Evolutionary conservation across 352 stramenopile genomes (phyloP).

Genomic region (Halophytophthora batemanensis): DNA sequence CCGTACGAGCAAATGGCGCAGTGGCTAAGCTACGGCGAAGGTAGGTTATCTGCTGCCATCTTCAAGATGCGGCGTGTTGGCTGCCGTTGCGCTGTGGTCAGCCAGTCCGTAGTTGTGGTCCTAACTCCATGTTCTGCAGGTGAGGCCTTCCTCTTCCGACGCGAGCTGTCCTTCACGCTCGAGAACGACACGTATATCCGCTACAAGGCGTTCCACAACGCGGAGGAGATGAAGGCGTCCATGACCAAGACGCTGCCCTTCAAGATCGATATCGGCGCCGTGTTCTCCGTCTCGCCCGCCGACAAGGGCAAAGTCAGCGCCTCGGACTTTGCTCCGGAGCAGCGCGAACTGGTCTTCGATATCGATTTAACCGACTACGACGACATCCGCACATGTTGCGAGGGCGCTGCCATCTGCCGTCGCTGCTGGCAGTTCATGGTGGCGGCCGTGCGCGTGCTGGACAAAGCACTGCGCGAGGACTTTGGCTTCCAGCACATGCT

Average conservation of each 20-base stretch:
- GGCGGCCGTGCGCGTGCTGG: conserved; percentile 95
- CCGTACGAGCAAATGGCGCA: conserved; percentile 83
- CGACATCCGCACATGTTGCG: conserved; percentile 96
- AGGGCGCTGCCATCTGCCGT: conserved; percentile 88
- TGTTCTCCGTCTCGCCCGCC: conserved; percentile 88
- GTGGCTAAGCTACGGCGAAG: conserved; percentile 81
- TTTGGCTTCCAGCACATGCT: conserved; percentile 98
- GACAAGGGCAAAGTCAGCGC: conserved; percentile 87
- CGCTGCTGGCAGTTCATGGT: conserved; percentile 99
- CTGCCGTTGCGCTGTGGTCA: no score
- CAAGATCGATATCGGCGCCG: conserved; percentile 99
- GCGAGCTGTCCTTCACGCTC: conserved; percentile 98
- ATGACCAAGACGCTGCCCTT: conserved; percentile 94
- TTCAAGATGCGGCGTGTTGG: no score
- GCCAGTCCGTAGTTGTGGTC: not conserved
- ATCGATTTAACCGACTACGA: conserved; percentile 99
- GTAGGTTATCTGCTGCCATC: conserved; percentile 25
- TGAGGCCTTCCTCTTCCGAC: conserved; percentile 80
- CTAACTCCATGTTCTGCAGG: conserved; percentile 21
- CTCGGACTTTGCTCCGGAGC: conserved; percentile 87
- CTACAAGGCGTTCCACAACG: conserved; percentile 94
- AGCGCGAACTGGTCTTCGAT: conserved; percentile 99
- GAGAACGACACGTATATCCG: conserved; percentile 99
- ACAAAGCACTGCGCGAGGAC: conserved; percentile 90
- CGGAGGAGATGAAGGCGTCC: conserved; percentile 77